Conservation (phyloP, 106 monocot genomes). For the Dendrobium catenatum region DNA sequence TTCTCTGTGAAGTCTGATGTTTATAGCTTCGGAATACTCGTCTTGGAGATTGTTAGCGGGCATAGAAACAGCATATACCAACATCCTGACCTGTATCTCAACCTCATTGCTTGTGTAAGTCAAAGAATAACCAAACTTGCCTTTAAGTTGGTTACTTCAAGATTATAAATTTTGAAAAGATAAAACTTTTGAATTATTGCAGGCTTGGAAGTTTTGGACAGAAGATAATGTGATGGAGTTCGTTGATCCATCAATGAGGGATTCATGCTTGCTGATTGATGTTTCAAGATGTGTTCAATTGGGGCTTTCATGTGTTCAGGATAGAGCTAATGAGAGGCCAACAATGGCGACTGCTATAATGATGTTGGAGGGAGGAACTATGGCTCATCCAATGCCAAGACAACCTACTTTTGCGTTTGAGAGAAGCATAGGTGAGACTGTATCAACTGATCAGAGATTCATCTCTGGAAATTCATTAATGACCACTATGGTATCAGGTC, state of each 20-base stretch:
- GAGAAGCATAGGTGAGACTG: not conserved
- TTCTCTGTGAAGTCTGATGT: conserved; percentile 21
- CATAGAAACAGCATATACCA: conserved; percentile 4
- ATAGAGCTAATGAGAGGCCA: conserved; percentile 17
- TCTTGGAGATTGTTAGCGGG: conserved; percentile 15
- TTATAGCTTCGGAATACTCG: conserved; percentile 17
- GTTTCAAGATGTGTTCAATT: conserved; percentile 12
- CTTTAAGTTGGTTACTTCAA: not conserved
- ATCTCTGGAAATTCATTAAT: not conserved
- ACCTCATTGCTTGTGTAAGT: conserved; percentile 7
- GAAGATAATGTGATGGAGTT: conserved; percentile 16
- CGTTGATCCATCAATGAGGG: conserved; percentile 11
- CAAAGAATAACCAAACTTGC: too few species aligned
- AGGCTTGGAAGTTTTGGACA: conserved; percentile 25
- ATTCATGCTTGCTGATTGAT: conserved; percentile 1
- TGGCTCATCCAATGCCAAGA: conserved; percentile 1
- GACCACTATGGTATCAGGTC: not conserved
- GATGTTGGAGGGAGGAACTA: conserved; percentile 18
- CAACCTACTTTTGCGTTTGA: conserved; percentile 16
- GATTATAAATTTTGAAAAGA: too few species aligned
- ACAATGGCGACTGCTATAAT: conserved; percentile 14
- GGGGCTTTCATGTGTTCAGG: conserved; percentile 21
- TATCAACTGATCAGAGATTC: conserved; percentile 1
- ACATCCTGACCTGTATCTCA: not conserved
- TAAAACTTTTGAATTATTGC: not conserved